phyloP scores from a whole-genome alignment of 352 stramenopile species.

The Pythium grandisporangium region DNA sequence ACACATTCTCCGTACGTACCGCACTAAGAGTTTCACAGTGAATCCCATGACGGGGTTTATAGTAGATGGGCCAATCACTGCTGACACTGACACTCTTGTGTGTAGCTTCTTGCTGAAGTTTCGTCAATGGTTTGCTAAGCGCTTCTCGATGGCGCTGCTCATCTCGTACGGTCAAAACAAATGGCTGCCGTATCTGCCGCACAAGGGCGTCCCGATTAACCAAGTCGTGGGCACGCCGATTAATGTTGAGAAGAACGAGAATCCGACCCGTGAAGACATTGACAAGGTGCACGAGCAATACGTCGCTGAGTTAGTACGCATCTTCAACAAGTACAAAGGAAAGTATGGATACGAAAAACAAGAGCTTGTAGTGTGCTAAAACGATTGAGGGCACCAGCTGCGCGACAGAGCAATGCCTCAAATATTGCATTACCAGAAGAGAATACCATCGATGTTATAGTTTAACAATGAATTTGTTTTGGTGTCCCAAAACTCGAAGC shows the following conservation, averaged over 20 bases:
- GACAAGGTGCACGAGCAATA: conserved; percentile 60
- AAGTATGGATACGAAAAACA: conserved; percentile 57
- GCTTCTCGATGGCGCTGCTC: conserved; percentile 51
- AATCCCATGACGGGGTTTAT: no score
- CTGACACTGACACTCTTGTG: neutral
- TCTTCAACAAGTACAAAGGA: conserved; percentile 82
- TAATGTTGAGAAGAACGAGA: conserved; percentile 37
- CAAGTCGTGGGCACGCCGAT: conserved; percentile 75
- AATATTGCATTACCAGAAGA: no score
- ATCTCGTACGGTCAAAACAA: conserved; percentile 50
- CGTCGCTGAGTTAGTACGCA: conserved; percentile 53
- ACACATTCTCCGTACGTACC: conserved; percentile 50
- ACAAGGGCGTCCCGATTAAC: conserved; percentile 49
- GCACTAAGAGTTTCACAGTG: neutral
- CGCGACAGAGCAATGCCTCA: no score
- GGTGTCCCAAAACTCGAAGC: no score
- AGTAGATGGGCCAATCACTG: neutral
- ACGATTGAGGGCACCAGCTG: no score
- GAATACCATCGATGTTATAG: no score
- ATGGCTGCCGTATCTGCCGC: conserved; percentile 40
- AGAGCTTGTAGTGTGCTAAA: conserved; percentile 47
- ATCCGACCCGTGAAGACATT: conserved; percentile 53
- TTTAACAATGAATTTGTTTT: no score
- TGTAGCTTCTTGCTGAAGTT: conserved; percentile 52
- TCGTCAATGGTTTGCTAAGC: conserved; percentile 57